A percentile compares a stretch with the other conserved stretches of the same genome.
These are phyloP conservation scores for Vitis hybrid DNA, from an alignment of 177 flowering plant species.

Conservation along the genomic window DNA sequence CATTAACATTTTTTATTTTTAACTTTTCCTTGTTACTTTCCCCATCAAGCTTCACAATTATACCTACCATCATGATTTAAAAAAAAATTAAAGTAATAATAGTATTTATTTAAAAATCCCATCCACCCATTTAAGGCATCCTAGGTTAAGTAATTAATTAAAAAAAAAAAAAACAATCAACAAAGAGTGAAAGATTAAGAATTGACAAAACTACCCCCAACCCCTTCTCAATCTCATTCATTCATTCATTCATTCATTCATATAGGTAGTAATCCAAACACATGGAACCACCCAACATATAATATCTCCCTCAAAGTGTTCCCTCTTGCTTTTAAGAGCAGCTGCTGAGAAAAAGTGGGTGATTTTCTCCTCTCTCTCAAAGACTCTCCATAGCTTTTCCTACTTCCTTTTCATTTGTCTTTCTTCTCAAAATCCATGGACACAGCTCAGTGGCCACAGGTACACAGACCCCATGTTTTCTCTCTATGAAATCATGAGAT, in stretches of 20 bases:
- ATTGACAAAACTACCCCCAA: slow-evolving; percentile 10
- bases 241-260: slow-evolving; percentile 11
- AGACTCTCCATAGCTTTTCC: slow-evolving; percentile 13
- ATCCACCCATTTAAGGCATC: neutral
- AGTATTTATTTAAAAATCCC: neutral
- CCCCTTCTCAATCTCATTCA: slow-evolving; percentile 1
- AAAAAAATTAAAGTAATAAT: no score
- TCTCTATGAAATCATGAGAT: no score
- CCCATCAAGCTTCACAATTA: no score
- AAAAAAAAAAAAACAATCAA: neutral
- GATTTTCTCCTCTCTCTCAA: slow-evolving; percentile 16
- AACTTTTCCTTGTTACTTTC: neutral
- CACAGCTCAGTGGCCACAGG: slow-evolving; percentile 40
- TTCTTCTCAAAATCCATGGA: slow-evolving; percentile 24
- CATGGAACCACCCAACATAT: slow-evolving; percentile 19
- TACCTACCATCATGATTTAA: no score
- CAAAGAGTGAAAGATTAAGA: neutral
- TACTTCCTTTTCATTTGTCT: slow-evolving; percentile 8
- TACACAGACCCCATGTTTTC: slow-evolving; percentile 6
- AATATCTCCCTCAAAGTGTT: slow-evolving; percentile 4
- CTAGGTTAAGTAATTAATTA: no score
- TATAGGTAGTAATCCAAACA: slow-evolving; percentile 21
- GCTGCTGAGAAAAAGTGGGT: slow-evolving; percentile 21
- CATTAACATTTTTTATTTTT: no score
- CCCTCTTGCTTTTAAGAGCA: slow-evolving; percentile 15